phyloP scores from a whole-genome alignment of 139 green algal genomes.

The Chlorella sp. region DNA sequence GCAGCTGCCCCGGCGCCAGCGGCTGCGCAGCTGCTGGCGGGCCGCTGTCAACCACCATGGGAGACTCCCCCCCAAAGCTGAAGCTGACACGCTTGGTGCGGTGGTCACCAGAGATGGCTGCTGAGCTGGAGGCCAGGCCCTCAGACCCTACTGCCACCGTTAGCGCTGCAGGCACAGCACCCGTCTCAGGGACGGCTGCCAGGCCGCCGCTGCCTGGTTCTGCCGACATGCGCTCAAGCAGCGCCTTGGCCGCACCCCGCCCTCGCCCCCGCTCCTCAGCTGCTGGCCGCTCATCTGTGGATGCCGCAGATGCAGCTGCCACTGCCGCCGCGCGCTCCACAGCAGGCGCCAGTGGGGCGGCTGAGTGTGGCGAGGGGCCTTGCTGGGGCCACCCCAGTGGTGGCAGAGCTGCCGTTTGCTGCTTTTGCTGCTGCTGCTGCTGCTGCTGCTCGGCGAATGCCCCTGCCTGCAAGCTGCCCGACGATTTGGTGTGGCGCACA shows the following conservation, averaged over 20 bases:
- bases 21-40: background rate
- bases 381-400: background rate
- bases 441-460: background rate
- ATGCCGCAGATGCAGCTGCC: background rate
- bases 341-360: background rate
- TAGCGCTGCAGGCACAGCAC: background rate
- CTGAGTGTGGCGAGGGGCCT: background rate
- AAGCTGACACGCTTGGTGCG: background rate
- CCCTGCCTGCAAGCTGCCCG: background rate
- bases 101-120: too few relatives aligned
- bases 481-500: background rate
- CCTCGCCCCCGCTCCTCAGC: conserved; percentile 24
- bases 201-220: background rate
- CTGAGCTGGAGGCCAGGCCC: too few relatives aligned
- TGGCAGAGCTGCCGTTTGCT: background rate
- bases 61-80: background rate
- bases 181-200: background rate
- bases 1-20: conserved; percentile 13
- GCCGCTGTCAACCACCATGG: background rate
- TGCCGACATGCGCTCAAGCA: conserved; percentile 16
- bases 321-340: background rate
- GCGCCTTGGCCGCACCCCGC: conserved; percentile 18
- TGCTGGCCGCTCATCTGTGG: background rate
- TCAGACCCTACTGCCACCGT: background rate
- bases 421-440: conserved; percentile 1